These are phyloP conservation scores for Cotoneaster glaucophyllus DNA, from an alignment of 306 rosid genomes.

Conservation along the genomic window DNA sequence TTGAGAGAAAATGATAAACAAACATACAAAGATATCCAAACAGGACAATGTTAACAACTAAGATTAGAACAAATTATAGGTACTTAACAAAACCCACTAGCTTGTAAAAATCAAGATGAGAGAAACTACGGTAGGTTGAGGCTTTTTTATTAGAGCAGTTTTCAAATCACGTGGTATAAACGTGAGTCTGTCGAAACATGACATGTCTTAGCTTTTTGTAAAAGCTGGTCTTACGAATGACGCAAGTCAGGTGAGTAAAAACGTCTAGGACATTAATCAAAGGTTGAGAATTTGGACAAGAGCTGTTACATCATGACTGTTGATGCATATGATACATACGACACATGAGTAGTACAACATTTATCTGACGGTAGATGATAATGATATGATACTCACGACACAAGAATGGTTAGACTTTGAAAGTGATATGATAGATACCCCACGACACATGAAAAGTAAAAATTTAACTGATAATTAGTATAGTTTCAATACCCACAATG, in stretches of 20 bases:
- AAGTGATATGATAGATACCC: too few species aligned
- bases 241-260: not conserved
- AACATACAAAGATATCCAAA: constrained; percentile 1
- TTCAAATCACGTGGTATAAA: too few species aligned
- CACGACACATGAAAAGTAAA: too few species aligned
- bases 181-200: not conserved
- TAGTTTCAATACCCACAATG: too few species aligned
- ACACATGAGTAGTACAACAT: not conserved
- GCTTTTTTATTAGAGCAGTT: too few species aligned
- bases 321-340: not conserved
- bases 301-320: not conserved
- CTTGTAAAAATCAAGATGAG: not conserved
- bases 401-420: too few species aligned
- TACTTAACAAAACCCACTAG: not conserved
- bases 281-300: not conserved
- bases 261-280: not conserved
- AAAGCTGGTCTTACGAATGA: not conserved
- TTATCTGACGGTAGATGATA: not conserved
- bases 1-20: not conserved
- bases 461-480: too few species aligned
- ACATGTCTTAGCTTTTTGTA: not conserved
- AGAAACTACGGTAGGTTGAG: not conserved
- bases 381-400: not conserved
- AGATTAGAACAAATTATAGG: not conserved
- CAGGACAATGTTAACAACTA: not conserved